A percentile compares a stretch with the other conserved stretches of the same genome.
Evolutionary conservation across 768 basidiomycete genomes (phyloP).

Genomic region (Termitomyces sp.): DNA sequence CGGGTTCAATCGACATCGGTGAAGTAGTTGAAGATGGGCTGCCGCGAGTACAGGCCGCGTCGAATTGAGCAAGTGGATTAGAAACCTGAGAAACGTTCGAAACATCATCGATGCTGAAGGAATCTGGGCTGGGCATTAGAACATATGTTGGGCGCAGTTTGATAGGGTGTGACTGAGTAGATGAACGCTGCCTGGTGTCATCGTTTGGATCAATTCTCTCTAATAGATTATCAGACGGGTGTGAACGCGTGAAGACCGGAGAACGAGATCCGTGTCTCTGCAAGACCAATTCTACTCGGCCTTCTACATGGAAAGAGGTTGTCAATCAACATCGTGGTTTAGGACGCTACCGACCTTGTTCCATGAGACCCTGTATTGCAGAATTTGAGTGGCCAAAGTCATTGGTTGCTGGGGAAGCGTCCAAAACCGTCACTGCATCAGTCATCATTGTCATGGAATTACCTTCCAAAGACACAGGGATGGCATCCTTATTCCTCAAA

Average conservation of each 20-base stretch:
- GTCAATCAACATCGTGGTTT: too few species aligned
- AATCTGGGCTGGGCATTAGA: slow-evolving; percentile 26
- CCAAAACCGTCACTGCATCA: slow-evolving; percentile 21
- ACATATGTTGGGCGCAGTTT: slow-evolving; percentile 31
- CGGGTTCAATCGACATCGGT: slow-evolving; percentile 38
- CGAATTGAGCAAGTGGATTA: slow-evolving; percentile 29
- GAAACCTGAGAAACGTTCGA: slow-evolving; percentile 14
- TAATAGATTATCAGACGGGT: neutral
- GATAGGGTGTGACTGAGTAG: neutral
- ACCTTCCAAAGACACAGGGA: slow-evolving; percentile 16
- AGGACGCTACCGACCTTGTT: slow-evolving; percentile 36
- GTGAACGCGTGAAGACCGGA: slow-evolving; percentile 13
- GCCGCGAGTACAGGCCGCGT: slow-evolving; percentile 29
- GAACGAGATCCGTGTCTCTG: slow-evolving; percentile 30
- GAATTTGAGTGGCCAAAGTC: slow-evolving; percentile 28
- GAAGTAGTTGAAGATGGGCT: slow-evolving; percentile 33
- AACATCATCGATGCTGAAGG: slow-evolving; percentile 25
- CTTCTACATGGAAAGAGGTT: slow-evolving; percentile 29
- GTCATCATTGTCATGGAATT: slow-evolving; percentile 19
- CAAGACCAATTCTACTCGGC: slow-evolving; percentile 51
- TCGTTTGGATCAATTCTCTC: neutral
- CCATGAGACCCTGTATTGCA: slow-evolving; percentile 63
- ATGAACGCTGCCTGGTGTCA: neutral
- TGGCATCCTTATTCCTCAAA: slow-evolving; percentile 12
- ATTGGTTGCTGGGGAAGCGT: slow-evolving; percentile 21